Evolutionary conservation across 139 green algal species (phyloP).

Genomic region (Volvox reticuliferus): DNA sequence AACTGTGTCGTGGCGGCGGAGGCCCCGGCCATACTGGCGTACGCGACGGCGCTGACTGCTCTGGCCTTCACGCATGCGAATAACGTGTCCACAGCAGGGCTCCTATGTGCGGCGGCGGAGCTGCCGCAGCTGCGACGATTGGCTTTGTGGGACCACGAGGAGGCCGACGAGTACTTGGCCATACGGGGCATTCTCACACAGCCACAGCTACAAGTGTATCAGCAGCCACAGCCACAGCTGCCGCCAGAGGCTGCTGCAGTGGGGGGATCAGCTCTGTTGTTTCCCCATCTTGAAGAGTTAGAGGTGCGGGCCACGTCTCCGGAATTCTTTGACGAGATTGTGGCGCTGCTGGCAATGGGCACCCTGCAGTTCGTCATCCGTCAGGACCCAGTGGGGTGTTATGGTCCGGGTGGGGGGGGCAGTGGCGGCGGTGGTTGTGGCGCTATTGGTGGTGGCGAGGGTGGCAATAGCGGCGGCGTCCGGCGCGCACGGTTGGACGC

Average conservation of each 20-base stretch:
- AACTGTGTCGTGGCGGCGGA: background rate
- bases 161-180: conserved; percentile 30
- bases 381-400: background rate
- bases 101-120: conserved; percentile 1
- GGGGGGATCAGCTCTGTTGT: background rate
- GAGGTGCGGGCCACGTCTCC: conserved; percentile 27
- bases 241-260: background rate
- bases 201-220: no score
- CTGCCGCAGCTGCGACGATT: conserved; percentile 22
- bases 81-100: background rate
- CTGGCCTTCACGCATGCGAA: conserved; percentile 36
- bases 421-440: background rate
- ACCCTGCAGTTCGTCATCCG: background rate
- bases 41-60: background rate
- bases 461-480: background rate
- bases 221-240: no score
- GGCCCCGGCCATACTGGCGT: conserved; percentile 2
- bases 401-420: background rate
- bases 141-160: conserved; percentile 44
- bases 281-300: background rate
- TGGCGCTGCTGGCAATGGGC: background rate
- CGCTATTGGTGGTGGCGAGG: background rate
- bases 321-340: conserved; percentile 17
- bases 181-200: background rate
- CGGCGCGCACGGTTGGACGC: conserved; percentile 1